Evolutionary conservation across 2,329 filamentous ascomycete genomes (phyloP), one percentile per base, ranked within the genome.

Genomic region (Xylaria sp.): DNA sequence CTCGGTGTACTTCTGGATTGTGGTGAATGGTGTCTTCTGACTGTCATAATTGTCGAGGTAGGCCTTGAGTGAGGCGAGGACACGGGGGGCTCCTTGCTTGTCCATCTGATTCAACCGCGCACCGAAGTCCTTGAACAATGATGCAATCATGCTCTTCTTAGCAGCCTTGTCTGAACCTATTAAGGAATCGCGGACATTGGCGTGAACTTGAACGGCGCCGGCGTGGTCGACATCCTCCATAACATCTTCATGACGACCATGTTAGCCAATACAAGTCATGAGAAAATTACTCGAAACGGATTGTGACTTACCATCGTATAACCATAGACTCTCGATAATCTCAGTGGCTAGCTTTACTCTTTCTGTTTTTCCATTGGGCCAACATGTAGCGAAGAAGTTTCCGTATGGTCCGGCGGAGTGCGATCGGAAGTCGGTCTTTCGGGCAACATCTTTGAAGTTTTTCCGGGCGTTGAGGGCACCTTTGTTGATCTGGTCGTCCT

Each of bases 11-110:
- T 72, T 68, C 63, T 70, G 67, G 37, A 73, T 73, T 1, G 72
- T 73, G 54, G 51, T 63, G 67, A 73, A 72, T 7, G 69, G 72
- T 1, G 67, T 70, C 67, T 72, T 72, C 37, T 73, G 69, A 52
- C 72, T 73, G 58, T 73, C 72, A 25, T 73, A 73, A 66, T 65
- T 73, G 66, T 73, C 72, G 58, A 73, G 69, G 57, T 73, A 73
- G 13, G 56, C 25, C 63, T 73, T 70, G 34, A 73, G 61, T n/a
- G 72, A 60, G 6, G 34, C 67, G 2, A 73, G 61, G 1, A 73
- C 72, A 15, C 54, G 55, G 31, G 70, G 67, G 10, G 72, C 72
- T 41, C 70, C 70, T 48, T 66, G 63, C 63, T 69, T 65, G 57
- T 73, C 72, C 70, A 73, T 72, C 3, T 70, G 65, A 55, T 65